Percentiles rank a stretch among this genome's conserved stretches.
phyloP scores from a whole-genome alignment of 129 eudicot genomes.

The Chrysanthemum lavandulifolium region DNA sequence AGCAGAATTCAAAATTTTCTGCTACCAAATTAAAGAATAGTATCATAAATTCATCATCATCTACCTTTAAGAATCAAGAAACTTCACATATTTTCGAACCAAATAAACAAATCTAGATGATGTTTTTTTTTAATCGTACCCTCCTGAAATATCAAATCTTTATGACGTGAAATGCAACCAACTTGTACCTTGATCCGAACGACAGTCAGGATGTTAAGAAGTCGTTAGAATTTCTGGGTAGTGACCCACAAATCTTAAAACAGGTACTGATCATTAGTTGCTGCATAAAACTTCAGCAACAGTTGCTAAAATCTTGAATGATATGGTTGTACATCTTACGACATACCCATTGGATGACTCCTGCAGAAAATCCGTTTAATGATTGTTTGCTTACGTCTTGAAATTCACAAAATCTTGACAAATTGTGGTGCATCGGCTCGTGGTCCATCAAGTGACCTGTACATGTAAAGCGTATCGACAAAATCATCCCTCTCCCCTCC shows the following conservation, averaged over 20 bases:
- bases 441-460: conserved; percentile 69
- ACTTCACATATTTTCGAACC: conserved; percentile 2
- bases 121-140: neutral
- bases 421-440: conserved; percentile 60
- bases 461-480: conserved; percentile 63
- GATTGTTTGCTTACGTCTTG: neutral
- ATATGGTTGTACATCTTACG: too few species aligned
- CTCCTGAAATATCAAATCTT: conserved; percentile 9
- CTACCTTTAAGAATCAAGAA: conserved; percentile 24
- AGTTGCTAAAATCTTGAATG: too few species aligned
- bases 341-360: neutral
- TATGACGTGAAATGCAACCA: neutral
- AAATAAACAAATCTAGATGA: conserved; percentile 16
- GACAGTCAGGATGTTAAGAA: neutral
- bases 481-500: conserved; percentile 41
- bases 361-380: neutral
- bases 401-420: conserved; percentile 51
- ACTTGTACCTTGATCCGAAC: neutral
- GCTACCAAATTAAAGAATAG: conserved; percentile 38
- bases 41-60: conserved; percentile 18
- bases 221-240: neutral
- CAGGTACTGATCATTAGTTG: neutral
- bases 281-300: neutral
- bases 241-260: neutral
- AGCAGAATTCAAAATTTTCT: conserved; percentile 31